Percentiles rank a stretch among this genome's conserved stretches.
Conservation (phyloP, 176 grass and related monocot genomes). For the Zea luxurians region DNA sequence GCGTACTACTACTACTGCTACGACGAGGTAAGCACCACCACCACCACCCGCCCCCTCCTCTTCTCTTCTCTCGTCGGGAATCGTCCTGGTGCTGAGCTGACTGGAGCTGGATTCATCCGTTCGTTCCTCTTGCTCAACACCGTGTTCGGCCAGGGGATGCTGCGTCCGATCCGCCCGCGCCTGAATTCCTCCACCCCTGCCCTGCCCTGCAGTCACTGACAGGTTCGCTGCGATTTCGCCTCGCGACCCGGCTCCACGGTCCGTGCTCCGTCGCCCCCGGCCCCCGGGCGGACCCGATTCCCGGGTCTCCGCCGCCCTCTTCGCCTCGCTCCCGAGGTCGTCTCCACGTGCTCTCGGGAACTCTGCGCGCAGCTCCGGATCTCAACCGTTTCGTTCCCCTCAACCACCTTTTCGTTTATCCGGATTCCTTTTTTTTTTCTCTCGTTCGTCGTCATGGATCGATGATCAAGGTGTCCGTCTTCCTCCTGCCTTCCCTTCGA, state of each 20-base stretch:
- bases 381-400: conserved; percentile 26
- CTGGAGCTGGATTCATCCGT: not conserved
- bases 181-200: not conserved
- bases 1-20: not conserved
- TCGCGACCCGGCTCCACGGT: not conserved
- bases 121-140: not conserved
- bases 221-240: not conserved
- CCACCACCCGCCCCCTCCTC: not conserved
- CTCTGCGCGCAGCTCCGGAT: conserved; percentile 33
- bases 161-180: not conserved
- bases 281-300: not conserved
- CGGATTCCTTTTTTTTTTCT: not conserved
- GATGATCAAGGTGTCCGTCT: not conserved
- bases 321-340: not conserved
- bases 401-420: not conserved
- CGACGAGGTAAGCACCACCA: conserved; percentile 11
- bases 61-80: too few relatives aligned
- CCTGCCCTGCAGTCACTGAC: not conserved
- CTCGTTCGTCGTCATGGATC: not conserved
- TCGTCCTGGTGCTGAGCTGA: not conserved
- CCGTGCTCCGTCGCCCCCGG: too few relatives aligned
- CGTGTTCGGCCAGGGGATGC: not conserved
- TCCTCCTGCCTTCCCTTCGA: not conserved
- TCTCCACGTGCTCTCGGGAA: not conserved
- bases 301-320: not conserved